Evolutionary conservation across 148 eudicot species (phyloP).

Genomic region (Cornus controversa): DNA sequence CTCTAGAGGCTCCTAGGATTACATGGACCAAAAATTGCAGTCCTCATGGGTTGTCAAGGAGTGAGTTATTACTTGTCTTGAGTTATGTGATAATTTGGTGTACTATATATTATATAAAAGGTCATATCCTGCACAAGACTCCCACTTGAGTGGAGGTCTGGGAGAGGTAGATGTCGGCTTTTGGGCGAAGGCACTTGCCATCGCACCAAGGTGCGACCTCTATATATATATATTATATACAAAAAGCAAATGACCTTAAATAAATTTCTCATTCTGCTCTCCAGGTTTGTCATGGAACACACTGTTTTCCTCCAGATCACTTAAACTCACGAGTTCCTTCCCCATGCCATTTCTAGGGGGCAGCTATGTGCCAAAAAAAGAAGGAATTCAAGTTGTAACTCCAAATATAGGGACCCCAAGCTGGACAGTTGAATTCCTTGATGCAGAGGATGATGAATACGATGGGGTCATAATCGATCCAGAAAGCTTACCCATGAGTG

Average conservation of each 20-base stretch:
- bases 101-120: neutral
- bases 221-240: no score
- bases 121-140: no score
- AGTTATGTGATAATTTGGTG: neutral
- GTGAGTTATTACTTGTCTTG: neutral
- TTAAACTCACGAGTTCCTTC: neutral
- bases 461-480: constrained; percentile 28
- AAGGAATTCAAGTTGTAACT: constrained; percentile 16
- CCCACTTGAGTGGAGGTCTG: no score
- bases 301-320: constrained; percentile 5
- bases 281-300: constrained; percentile 12
- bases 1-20: neutral
- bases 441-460: constrained; percentile 30
- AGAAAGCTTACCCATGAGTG: constrained; percentile 28
- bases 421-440: constrained; percentile 17
- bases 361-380: constrained; percentile 11
- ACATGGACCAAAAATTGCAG: neutral
- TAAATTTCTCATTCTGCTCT: neutral
- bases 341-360: constrained; percentile 14
- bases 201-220: no score
- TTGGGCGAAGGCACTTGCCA: no score
- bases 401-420: constrained; percentile 9
- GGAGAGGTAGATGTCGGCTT: no score
- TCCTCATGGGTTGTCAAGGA: constrained; percentile 1
- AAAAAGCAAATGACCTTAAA: neutral